A percentile compares a stretch with the other conserved stretches of the same genome.
These are phyloP conservation scores for Bisporella sp. DNA, from an alignment of 2,329 filamentous ascomycete genomes.

Conservation along the genomic window DNA sequence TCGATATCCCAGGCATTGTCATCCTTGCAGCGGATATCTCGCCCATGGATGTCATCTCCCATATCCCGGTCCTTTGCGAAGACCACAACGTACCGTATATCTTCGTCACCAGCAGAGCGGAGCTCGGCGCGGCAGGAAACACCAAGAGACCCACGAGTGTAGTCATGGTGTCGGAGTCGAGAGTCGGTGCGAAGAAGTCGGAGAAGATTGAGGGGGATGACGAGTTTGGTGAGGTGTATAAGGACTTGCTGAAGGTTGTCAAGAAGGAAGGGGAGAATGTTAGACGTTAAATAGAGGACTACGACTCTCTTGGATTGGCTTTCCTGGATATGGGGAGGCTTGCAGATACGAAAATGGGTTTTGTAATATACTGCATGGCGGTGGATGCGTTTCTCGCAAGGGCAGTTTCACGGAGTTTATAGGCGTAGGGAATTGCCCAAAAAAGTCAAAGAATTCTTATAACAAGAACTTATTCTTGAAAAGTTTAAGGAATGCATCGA, in stretches of 20 bases:
- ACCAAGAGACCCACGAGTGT: constrained; percentile 97
- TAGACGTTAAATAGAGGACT: constrained; percentile 18
- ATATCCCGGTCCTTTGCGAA: constrained; percentile 96
- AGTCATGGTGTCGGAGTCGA: constrained; percentile 72
- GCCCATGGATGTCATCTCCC: constrained; percentile 96
- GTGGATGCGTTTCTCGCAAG: too few relatives aligned
- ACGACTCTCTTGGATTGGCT: not conserved
- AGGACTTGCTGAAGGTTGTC: constrained; percentile 57
- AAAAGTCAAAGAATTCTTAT: too few relatives aligned
- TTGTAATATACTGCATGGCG: not conserved
- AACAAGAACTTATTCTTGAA: too few relatives aligned
- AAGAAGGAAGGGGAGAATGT: constrained; percentile 55
- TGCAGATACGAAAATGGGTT: not conserved
- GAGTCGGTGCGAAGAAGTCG: constrained; percentile 30
- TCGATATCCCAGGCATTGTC: constrained; percentile 65
- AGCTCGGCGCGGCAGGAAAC: constrained; percentile 86
- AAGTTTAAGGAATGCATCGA: too few relatives aligned
- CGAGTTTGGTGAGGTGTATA: constrained; percentile 57
- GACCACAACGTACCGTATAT: constrained; percentile 97
- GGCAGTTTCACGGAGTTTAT: too few relatives aligned
- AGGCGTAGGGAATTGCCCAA: too few relatives aligned
- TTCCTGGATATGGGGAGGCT: not conserved
- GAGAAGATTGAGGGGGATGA: constrained; percentile 42
- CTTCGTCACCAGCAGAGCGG: constrained; percentile 86
- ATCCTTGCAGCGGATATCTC: constrained; percentile 96